Evolutionary conservation across 2,329 filamentous ascomycete genomes (phyloP), one percentile per base, ranked within the genome.

Genomic region (Thelonectria rubi): DNA sequence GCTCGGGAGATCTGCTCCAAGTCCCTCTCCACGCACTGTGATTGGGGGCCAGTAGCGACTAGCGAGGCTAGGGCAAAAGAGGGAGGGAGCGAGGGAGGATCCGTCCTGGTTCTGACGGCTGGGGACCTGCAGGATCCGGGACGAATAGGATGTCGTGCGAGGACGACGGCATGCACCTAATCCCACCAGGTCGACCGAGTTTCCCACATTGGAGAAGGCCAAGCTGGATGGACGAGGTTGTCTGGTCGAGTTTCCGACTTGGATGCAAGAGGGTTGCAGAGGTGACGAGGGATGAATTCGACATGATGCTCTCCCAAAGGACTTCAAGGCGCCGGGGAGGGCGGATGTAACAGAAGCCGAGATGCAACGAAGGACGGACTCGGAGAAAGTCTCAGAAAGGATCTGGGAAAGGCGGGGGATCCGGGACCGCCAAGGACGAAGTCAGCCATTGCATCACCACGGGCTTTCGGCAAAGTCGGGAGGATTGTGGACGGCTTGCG

Each of bases 101-200:
- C 47, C 52, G 32, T 49, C 32, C 21, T 51, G 17, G 20, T 14
- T 21, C 42, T 55, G 52, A 46, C 54, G 49, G 40, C 59, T 59
- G 58, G 63, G 66, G 58, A 54, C 57, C 66, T 57, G 61, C 49
- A 70, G 70, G 58, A 50, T 14, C 58, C 24, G 53, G 54, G 55
- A 49, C 63, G 49, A 63, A 65, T 68, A 57, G 55, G 62, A 64
- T 48, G 53, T 50, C 59, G 60, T 50, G 53, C 60, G 64, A 64
- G 63, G 61, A 63, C 54, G 59, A 58, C 60, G 55, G 47, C 32
- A 58, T 45, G 49, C 49, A 51, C 18, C 52, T 21, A 47, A 50
- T 37, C 42, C 49, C 17, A 40, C 24, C 32, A 12, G 14, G 32
- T 34, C 32, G 32, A 34, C 40, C 40, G 45, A 55, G 51, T 40